Conservation (phyloP, 257 asterid species). For the Lavandula angustifolia region DNA sequence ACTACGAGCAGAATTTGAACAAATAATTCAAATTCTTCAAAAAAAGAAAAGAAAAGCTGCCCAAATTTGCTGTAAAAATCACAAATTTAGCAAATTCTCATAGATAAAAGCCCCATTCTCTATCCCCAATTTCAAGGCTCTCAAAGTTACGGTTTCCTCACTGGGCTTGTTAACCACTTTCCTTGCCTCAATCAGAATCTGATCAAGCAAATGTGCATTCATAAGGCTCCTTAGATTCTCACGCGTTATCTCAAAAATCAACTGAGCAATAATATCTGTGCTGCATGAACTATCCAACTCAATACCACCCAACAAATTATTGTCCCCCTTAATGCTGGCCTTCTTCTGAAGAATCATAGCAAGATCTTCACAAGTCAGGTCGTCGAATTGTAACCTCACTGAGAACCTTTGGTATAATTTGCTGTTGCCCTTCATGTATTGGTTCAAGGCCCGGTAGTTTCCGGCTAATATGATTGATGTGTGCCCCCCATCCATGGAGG, state of each 20-base stretch:
- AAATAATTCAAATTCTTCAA: neutral
- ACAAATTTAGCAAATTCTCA: conserved; percentile 39
- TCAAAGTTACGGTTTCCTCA: conserved; percentile 37
- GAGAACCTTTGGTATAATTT: conserved; percentile 46
- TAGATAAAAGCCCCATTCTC: conserved; percentile 42
- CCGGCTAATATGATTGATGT: conserved; percentile 45
- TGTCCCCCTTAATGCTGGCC: conserved; percentile 36
- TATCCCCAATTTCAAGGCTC: conserved; percentile 39
- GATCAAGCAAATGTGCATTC: conserved; percentile 56
- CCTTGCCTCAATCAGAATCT: conserved; percentile 50
- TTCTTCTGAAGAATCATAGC: conserved; percentile 44
- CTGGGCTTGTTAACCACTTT: conserved; percentile 31
- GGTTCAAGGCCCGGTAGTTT: conserved; percentile 39
- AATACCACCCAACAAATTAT: conserved; percentile 32
- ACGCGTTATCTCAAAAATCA: conserved; percentile 35
- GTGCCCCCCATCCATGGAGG: conserved; percentile 42
- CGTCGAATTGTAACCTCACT: conserved; percentile 45
- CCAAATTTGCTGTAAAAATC: conserved; percentile 11
- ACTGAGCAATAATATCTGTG: conserved; percentile 18
- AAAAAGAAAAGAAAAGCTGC: conserved; percentile 16
- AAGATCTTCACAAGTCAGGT: conserved; percentile 52
- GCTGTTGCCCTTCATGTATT: conserved; percentile 41
- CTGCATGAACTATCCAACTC: conserved; percentile 49
- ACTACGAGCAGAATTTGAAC: neutral
- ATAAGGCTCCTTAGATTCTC: conserved; percentile 34